Base-by-base conservation (phyloP, 1,284 basidiomycete species). In the Microbotryum saponariae region DNA sequence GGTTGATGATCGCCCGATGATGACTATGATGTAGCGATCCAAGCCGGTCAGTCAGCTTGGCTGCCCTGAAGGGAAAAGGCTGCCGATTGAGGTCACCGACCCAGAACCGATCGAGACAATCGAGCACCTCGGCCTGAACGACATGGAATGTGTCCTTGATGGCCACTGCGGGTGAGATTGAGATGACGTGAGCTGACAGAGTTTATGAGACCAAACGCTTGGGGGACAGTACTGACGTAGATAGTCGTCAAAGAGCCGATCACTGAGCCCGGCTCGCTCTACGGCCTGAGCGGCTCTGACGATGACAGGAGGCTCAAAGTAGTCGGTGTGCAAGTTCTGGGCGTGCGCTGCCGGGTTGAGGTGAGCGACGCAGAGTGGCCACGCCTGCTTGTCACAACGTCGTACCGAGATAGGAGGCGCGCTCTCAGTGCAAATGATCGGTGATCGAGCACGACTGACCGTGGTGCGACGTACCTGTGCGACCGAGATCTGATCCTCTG, bases 161-260 rank as follows among this genome's bases (percentile, higher is more conserved):
- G 2, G 48, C 25, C 10, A 51, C 65, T 66, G 54, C 20, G 3
- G 4, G 25, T 5, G 16, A 6, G 37, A 21, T 3, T 16, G 14
- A 9, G 6, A 21, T 55, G 27, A 51, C 37, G 1, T 33, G 18
- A 12, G 48, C 29, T 9, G 48, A 29, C 21, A 50, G 10, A 29
- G 18, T 20, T 1, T n/a, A 18, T 10, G 27, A 14, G 51, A 6
- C 7, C 29, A 4, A 81, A 79, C 42, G 78, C 79, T 70, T 83
- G 85, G 73, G 47, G 75, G 10, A 31, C 86, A 72, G 46, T 83
- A 88, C 60, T 79, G 76, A 46, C 71, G 66, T 79, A 87, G 83
- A 69, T 81, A 81, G 42, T 74, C 72, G 12, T 78, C 72, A 27
- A 89, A 81, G 59, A 89, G 86, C 12, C 75, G 74, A 20, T 80